Base-by-base conservation (phyloP, 192 early-diverging fungal species). In the Backusella westeae region DNA sequence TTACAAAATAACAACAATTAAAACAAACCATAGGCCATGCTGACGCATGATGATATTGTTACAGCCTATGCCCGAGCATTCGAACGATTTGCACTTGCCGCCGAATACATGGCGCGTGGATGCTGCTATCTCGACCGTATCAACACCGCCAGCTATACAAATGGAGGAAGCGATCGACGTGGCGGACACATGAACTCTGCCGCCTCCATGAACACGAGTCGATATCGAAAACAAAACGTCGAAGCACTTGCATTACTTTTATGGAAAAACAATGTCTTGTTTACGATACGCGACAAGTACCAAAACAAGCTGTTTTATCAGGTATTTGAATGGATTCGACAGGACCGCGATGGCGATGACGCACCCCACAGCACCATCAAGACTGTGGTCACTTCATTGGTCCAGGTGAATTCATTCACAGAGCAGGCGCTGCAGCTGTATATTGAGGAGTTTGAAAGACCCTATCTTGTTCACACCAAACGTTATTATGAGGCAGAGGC, bases 61-160 rank as follows among this genome's bases (percentile, higher is more conserved):
- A 84, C 88, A 1, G 84, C 89, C 9, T 96, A 94, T 75, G 85
- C 91, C 3, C 34, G 69, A 49, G 89, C 90, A 74, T 96, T 92
- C 89, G 81, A 90, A 63, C 75, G 84, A 53, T 96, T 91, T 76
- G 81, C 79, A 17, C 63, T 88, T 12, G 92, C 93, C n/a, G 77
- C 93, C 0, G 68, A 73, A 35, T 90, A 87, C 76, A 80, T 87
- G 12, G 86, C 91, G 77, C 67, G 63, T 26, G 83, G 89, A 1
- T 96, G 94, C 75, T 89, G 92, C 21, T 93, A 92, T 74, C 85
- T 96, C 53, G 94, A 96, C 76, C 81, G 88, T 29, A 81, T 87
- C 34, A 85, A 90, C 21, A 69, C 84, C 19, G 75, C 85, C 36
- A 75, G 53, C 29, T 77, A 77, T 34, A 15, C 83, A n/a, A 69